Conservation (phyloP, 352 stramenopile genomes). For the Pythium rhizo-oryzae region DNA sequence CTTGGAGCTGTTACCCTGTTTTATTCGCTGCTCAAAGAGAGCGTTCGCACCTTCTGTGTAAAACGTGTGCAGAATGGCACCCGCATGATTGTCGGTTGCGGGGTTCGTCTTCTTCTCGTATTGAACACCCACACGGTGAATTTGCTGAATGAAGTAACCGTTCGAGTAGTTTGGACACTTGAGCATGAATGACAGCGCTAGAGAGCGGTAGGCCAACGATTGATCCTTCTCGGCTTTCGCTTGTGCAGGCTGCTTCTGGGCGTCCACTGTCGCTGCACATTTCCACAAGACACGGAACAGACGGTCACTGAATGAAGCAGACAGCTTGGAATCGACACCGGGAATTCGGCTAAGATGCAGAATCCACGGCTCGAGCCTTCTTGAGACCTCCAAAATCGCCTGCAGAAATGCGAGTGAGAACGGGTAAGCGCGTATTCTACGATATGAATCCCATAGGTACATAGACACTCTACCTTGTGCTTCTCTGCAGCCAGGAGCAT, state of each 20-base stretch:
- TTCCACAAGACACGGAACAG: constrained; percentile 79
- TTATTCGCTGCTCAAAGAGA: constrained; percentile 23
- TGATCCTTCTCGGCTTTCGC: constrained; percentile 10
- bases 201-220: constrained; percentile 46
- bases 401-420: not conserved
- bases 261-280: constrained; percentile 39
- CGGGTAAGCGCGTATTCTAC: not conserved
- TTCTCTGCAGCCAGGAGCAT: constrained; percentile 18
- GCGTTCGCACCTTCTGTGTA: constrained; percentile 40
- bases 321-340: constrained; percentile 52
- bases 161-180: constrained; percentile 70
- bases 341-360: constrained; percentile 43
- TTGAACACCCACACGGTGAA: constrained; percentile 66
- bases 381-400: constrained; percentile 14
- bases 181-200: constrained; percentile 62
- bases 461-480: constrained; percentile 18
- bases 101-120: constrained; percentile 41
- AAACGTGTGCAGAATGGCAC: constrained; percentile 34
- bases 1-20: constrained; percentile 1
- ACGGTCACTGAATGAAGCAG: constrained; percentile 63
- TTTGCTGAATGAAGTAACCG: constrained; percentile 68
- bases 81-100: constrained; percentile 35
- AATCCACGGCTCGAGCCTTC: constrained; percentile 46
- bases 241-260: constrained; percentile 15
- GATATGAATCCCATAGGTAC: constrained; percentile 22